Conservation (phyloP, 192 early-diverging fungal species). For the Linnemannia elongata region DNA sequence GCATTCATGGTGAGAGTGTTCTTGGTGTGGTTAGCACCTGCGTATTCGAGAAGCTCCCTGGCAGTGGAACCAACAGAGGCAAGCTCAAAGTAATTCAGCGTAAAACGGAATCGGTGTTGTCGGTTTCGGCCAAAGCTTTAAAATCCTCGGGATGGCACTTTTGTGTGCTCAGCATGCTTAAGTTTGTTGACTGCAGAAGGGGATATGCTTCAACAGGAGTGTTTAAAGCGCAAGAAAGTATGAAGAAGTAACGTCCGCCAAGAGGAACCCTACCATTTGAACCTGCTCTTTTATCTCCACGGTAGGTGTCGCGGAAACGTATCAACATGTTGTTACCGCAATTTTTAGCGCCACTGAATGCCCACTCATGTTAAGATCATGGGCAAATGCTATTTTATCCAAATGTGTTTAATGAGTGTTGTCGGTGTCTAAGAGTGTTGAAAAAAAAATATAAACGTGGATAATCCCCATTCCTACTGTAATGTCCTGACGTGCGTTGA, state of each 20-base stretch:
- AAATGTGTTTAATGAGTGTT: no score
- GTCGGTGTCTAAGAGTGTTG: no score
- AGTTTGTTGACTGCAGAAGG: background rate
- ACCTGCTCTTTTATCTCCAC: no score
- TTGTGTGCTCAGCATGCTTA: background rate
- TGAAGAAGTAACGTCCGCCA: background rate
- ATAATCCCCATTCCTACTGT: background rate
- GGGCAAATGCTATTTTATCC: no score
- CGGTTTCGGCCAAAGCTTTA: slow-evolving; percentile 3
- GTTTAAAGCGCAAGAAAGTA: background rate
- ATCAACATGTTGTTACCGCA: no score
- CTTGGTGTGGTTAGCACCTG: background rate
- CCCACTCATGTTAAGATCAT: no score
- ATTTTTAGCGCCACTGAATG: no score
- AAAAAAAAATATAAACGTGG: no score
- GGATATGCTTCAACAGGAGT: background rate
- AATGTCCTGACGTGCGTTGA: background rate
- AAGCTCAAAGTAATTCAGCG: slow-evolving; percentile 25
- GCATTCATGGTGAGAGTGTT: no score
- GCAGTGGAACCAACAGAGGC: slow-evolving; percentile 33
- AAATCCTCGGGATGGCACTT: background rate
- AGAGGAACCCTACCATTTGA: background rate
- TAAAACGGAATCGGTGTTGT: slow-evolving; percentile 23
- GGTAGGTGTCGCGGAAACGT: no score
- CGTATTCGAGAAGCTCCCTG: slow-evolving; percentile 17